Evolutionary conservation across 2,329 filamentous ascomycete species (phyloP).

Genomic region (Pestalotiopsis sp.): DNA sequence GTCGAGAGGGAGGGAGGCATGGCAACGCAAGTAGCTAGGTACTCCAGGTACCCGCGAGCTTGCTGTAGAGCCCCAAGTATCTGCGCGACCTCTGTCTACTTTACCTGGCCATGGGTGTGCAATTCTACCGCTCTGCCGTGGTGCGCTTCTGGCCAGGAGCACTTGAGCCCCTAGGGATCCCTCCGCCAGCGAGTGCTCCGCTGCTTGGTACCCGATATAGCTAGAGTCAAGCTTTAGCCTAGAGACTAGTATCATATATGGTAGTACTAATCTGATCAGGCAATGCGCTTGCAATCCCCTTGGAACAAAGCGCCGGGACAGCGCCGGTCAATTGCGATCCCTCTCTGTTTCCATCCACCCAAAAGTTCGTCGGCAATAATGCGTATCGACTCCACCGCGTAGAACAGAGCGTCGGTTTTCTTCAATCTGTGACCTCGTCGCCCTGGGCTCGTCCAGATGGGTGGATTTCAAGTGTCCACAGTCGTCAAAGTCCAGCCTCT

Average conservation of each 20-base stretch:
- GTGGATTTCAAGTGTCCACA: constrained; percentile 6
- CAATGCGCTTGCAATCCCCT: background rate
- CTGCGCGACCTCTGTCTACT: background rate
- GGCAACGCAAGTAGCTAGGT: background rate
- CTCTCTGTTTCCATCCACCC: background rate
- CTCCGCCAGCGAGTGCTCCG: background rate
- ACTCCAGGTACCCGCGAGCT: background rate
- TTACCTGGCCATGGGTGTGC: background rate
- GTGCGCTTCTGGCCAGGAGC: constrained; percentile 2
- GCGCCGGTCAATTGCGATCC: constrained; percentile 5
- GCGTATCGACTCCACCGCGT: constrained; percentile 6
- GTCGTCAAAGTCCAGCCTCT: constrained; percentile 6
- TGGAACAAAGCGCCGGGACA: constrained; percentile 9
- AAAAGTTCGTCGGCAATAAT: constrained; percentile 2
- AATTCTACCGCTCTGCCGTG: background rate
- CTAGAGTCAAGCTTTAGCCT: background rate
- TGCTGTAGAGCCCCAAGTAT: background rate
- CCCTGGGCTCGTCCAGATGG: background rate
- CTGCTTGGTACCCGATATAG: background rate
- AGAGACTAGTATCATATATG: background rate
- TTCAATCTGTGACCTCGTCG: constrained; percentile 10
- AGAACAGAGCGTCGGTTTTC: background rate
- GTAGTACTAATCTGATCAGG: constrained; percentile 4
- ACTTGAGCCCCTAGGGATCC: background rate
- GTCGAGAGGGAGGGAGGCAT: background rate